These are phyloP conservation scores for Chaetomiaceae sp. DNA, from an alignment of 2,329 filamentous ascomycete genomes.

Conservation along the genomic window DNA sequence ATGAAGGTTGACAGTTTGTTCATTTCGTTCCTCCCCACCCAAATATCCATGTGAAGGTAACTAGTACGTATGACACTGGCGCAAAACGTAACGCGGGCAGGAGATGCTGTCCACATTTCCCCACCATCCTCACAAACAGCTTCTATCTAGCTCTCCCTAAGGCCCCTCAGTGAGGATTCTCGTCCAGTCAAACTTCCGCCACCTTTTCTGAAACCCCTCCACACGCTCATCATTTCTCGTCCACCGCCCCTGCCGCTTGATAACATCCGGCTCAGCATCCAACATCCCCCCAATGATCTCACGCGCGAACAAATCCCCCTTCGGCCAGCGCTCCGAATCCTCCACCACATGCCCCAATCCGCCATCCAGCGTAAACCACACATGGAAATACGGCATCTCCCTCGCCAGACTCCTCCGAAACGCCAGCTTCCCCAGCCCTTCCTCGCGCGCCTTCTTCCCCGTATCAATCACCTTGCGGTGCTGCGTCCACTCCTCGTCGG, in stretches of 20 bases:
- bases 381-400: conserved; percentile 98
- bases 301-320: conserved; percentile 84
- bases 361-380: conserved; percentile 89
- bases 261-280: conserved; percentile 70
- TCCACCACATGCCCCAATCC: conserved; percentile 91
- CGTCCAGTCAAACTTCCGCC: conserved; percentile 91
- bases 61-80: too few relatives aligned
- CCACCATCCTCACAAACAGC: too few relatives aligned
- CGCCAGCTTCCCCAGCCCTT: conserved; percentile 71
- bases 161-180: conserved; percentile 45
- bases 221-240: conserved; percentile 60
- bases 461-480: conserved; percentile 95
- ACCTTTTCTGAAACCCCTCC: conserved; percentile 74
- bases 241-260: conserved; percentile 91
- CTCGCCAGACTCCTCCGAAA: conserved; percentile 81
- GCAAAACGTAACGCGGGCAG: too few relatives aligned
- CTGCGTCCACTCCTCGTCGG: conserved; percentile 92
- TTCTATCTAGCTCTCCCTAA: background rate
- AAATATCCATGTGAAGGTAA: too few relatives aligned
- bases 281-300: conserved; percentile 92
- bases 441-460: conserved; percentile 51
- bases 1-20: too few relatives aligned
- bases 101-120: too few relatives aligned
- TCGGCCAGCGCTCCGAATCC: conserved; percentile 77
- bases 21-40: too few relatives aligned